Percentiles rank a stretch among this genome's conserved stretches.
Conservation (phyloP, 1,284 basidiomycete genomes). For the Stereum hirsutum region DNA sequence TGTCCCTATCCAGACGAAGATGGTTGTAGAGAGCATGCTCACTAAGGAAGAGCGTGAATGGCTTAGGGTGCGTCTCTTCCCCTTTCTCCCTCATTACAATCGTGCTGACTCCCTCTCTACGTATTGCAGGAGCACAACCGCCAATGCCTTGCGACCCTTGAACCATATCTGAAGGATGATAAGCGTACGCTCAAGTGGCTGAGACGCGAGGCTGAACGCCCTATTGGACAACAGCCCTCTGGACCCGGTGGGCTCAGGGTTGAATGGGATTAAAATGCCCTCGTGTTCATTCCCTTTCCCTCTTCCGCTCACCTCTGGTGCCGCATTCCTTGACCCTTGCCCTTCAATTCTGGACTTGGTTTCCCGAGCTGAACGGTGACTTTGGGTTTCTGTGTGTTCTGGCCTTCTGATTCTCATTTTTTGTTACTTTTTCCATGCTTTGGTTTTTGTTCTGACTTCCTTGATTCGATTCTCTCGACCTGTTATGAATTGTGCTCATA, state of each 20-base stretch:
- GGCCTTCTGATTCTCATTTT: too few relatives aligned
- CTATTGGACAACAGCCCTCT: constrained; percentile 52
- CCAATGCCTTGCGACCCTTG: constrained; percentile 61
- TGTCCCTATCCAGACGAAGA: constrained; percentile 88
- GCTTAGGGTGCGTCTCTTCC: constrained; percentile 57
- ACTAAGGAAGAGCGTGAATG: constrained; percentile 82
- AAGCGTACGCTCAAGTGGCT: constrained; percentile 78
- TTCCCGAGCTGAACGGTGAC: too few relatives aligned
- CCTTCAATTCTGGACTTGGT: too few relatives aligned
- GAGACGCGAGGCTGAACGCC: constrained; percentile 62
- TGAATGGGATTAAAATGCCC: constrained; percentile 53
- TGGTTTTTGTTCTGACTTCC: too few relatives aligned
- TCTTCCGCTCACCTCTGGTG: not conserved
- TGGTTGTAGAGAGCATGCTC: constrained; percentile 82
- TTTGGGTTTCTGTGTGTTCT: too few relatives aligned
- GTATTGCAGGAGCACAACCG: constrained; percentile 73
- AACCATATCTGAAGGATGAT: constrained; percentile 70
- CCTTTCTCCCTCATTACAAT: not conserved
- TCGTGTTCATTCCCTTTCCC: not conserved
- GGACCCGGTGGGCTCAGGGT: constrained; percentile 60
- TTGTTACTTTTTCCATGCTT: too few relatives aligned
- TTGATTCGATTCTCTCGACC: too few relatives aligned
- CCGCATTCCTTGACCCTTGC: too few relatives aligned
- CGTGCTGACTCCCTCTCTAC: not conserved
- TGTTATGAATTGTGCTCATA: too few relatives aligned